Percentiles rank a stretch among this genome's conserved stretches.
phyloP scores from a whole-genome alignment of 2,329 filamentous ascomycete species.

The Penicillium glabrum region DNA sequence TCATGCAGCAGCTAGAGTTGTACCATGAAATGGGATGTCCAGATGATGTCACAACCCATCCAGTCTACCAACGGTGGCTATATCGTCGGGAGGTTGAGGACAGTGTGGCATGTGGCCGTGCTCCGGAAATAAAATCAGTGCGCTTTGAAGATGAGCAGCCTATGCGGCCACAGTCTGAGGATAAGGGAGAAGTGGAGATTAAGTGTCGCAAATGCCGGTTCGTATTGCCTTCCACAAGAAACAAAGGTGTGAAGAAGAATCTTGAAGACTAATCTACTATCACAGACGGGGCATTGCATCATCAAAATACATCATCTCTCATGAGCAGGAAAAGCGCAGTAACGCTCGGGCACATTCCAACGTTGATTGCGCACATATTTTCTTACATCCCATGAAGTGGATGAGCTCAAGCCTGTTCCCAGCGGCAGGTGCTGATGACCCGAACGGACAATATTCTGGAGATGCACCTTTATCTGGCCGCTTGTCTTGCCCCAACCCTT shows the following conservation, averaged over 20 bases:
- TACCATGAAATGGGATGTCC: slow-evolving; percentile 77
- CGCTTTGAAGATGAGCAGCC: slow-evolving; percentile 65
- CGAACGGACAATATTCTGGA: slow-evolving; percentile 45
- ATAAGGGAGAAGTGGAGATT: slow-evolving; percentile 54
- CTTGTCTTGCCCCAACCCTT: slow-evolving; percentile 74
- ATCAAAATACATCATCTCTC: slow-evolving; percentile 66
- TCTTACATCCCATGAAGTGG: slow-evolving; percentile 90
- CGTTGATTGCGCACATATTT: slow-evolving; percentile 74
- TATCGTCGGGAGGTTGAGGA: slow-evolving; percentile 66
- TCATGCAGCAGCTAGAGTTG: slow-evolving; percentile 82
- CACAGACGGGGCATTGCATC: slow-evolving; percentile 61
- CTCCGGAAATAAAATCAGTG: slow-evolving; percentile 71
- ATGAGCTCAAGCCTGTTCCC: slow-evolving; percentile 76
- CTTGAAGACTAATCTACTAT: slow-evolving; percentile 1
- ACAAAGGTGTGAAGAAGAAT: neutral
- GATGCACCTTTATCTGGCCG: slow-evolving; percentile 80
- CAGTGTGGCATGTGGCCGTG: slow-evolving; percentile 71
- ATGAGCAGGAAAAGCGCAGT: slow-evolving; percentile 44
- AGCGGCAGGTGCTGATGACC: slow-evolving; percentile 12
- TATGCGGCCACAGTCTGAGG: slow-evolving; percentile 3
- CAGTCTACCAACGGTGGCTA: slow-evolving; percentile 77
- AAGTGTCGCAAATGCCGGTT: slow-evolving; percentile 88
- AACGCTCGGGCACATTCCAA: slow-evolving; percentile 24
- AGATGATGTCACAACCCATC: slow-evolving; percentile 64
- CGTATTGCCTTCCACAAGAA: slow-evolving; percentile 34